A percentile compares a stretch with the other conserved stretches of the same genome.
Evolutionary conservation across 352 stramenopile species (phyloP).

Genomic region (Globisporangium lucens): DNA sequence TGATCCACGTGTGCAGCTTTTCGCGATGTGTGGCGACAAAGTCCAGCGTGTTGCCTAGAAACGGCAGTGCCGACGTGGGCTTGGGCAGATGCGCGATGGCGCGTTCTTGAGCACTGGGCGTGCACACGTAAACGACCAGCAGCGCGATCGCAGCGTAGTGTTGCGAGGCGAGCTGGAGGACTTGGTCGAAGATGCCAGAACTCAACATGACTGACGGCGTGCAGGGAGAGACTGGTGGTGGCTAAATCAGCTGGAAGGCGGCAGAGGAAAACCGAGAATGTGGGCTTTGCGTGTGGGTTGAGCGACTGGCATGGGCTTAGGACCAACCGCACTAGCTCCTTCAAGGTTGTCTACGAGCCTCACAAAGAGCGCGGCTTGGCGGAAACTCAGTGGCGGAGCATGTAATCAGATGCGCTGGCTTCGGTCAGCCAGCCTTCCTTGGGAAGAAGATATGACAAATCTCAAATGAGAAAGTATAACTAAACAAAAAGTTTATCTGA

Average conservation of each 20-base stretch:
- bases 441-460: no score
- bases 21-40: constrained; percentile 10
- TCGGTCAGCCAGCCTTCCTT: no score
- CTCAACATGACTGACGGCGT: not conserved
- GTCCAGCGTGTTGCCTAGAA: constrained; percentile 21
- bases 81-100: constrained; percentile 6
- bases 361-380: no score
- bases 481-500: no score
- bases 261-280: not conserved
- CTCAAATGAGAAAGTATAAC: no score
- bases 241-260: not conserved
- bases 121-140: not conserved
- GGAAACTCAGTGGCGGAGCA: no score
- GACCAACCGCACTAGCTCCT: no score
- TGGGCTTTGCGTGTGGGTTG: not conserved
- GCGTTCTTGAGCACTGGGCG: not conserved
- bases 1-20: constrained; percentile 25
- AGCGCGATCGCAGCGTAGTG: constrained; percentile 1
- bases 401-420: no score
- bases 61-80: constrained; percentile 15
- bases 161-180: not conserved
- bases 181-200: not conserved
- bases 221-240: not conserved
- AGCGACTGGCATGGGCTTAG: no score
- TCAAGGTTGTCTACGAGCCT: no score